Conservation (phyloP, 257 asterid species). For the Hygrophila difformis region DNA sequence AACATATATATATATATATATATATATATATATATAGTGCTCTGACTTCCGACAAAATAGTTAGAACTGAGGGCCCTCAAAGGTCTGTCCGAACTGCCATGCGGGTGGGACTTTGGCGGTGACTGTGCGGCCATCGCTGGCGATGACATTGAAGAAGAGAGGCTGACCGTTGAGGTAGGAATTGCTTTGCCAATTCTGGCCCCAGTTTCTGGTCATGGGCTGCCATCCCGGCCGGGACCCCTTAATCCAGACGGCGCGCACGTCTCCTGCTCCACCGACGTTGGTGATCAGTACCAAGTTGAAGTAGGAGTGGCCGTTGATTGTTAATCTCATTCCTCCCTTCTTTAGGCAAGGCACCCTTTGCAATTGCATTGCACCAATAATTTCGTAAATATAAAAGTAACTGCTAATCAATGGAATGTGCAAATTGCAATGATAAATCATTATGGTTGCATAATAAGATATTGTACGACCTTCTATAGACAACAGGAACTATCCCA, state of each 20-base stretch:
- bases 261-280: constrained; percentile 90
- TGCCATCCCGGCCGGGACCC: constrained; percentile 75
- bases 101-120: constrained; percentile 29
- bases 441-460: too few species aligned
- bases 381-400: too few species aligned
- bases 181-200: constrained; percentile 54
- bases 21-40: too few species aligned
- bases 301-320: constrained; percentile 84
- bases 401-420: too few species aligned
- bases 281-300: constrained; percentile 75
- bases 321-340: constrained; percentile 85
- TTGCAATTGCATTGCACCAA: too few species aligned
- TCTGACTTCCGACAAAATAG: neutral
- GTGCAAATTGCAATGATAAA: too few species aligned
- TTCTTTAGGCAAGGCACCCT: constrained; percentile 78
- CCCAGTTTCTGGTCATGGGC: constrained; percentile 50
- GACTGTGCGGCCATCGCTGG: constrained; percentile 64
- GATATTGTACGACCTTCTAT: too few species aligned
- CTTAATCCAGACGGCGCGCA: constrained; percentile 34
- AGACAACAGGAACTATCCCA: constrained; percentile 39
- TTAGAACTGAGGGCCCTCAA: constrained; percentile 38
- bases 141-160: constrained; percentile 70
- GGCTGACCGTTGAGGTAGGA: constrained; percentile 28
- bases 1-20: too few species aligned
- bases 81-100: constrained; percentile 59